A percentile compares a stretch with the other conserved stretches of the same genome.
These are phyloP conservation scores for Tulasnella sp. DNA, from an alignment of 768 basidiomycete genomes.

Conservation along the genomic window DNA sequence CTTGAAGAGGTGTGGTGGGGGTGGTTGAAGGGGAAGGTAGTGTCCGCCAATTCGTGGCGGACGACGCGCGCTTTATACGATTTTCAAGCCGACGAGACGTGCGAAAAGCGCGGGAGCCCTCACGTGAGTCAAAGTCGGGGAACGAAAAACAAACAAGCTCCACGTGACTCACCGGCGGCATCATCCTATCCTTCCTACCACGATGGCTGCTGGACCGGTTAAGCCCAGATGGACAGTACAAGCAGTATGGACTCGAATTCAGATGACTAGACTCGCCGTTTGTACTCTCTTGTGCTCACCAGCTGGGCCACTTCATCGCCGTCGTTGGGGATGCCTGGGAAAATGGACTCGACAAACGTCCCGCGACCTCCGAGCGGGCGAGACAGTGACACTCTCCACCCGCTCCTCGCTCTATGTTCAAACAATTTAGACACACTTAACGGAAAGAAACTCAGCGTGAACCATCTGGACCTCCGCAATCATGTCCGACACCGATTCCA, in stretches of 20 bases:
- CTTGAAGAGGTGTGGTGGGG: background rate
- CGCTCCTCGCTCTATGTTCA: too few species aligned
- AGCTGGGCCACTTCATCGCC: background rate
- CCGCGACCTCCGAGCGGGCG: background rate
- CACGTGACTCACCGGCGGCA: background rate
- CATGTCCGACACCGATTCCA: too few species aligned
- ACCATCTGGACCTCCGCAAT: too few species aligned
- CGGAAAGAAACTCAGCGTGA: too few species aligned
- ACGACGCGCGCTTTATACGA: background rate
- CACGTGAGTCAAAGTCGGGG: background rate
- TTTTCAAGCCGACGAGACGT: background rate
- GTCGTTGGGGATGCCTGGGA: background rate
- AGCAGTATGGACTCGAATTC: too few species aligned
- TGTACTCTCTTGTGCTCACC: background rate
- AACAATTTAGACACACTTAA: too few species aligned
- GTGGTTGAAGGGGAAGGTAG: background rate
- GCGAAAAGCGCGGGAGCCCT: background rate
- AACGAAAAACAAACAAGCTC: background rate
- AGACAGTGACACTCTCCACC: background rate
- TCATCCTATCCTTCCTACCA: background rate
- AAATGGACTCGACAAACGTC: background rate
- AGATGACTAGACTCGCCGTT: too few species aligned
- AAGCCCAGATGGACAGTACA: too few species aligned
- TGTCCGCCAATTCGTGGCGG: background rate
- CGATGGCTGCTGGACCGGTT: too few species aligned